These are phyloP conservation scores for Saccharomyces kudriavzevii DNA, from an alignment of 805 yeast species.

Conservation along the genomic window DNA sequence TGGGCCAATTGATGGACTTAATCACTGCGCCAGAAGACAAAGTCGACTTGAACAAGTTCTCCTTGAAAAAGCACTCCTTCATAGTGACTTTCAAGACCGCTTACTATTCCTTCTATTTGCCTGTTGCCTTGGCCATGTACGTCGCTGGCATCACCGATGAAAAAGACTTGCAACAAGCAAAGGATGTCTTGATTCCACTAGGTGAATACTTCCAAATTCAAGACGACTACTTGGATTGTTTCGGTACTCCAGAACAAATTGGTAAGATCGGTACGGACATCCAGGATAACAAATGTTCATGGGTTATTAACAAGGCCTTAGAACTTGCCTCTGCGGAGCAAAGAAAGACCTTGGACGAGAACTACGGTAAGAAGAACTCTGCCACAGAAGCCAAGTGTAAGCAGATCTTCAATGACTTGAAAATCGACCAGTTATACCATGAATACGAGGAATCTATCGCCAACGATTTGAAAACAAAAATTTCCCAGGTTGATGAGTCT, in stretches of 20 bases:
- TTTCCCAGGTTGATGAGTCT: conserved; percentile 71
- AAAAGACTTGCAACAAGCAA: conserved; percentile 77
- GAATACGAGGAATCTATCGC: conserved; percentile 80
- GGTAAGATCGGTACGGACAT: conserved; percentile 99
- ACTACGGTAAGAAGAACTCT: conserved; percentile 81
- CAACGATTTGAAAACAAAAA: conserved; percentile 51
- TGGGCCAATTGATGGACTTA: conserved; percentile 91
- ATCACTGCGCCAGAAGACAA: conserved; percentile 95
- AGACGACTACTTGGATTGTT: conserved; percentile 94
- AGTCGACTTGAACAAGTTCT: conserved; percentile 81
- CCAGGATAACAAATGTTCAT: conserved; percentile 95
- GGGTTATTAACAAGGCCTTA: conserved; percentile 93
- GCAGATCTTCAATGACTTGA: conserved; percentile 63
- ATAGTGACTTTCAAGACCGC: conserved; percentile 97
- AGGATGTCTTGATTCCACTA: conserved; percentile 79
- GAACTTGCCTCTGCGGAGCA: conserved; percentile 71
- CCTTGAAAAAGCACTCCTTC: conserved; percentile 83
- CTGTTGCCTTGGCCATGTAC: conserved; percentile 94
- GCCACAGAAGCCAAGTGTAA: conserved; percentile 62
- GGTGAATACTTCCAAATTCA: conserved; percentile 99
- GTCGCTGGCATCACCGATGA: conserved; percentile 72
- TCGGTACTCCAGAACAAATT: conserved; percentile 93
- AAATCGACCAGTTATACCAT: conserved; percentile 60
- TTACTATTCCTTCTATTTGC: conserved; percentile 91
- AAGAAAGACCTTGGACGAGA: conserved; percentile 70